These are phyloP conservation scores for Cotoneaster glaucophyllus DNA, from an alignment of 306 rosid genomes.

Conservation along the genomic window DNA sequence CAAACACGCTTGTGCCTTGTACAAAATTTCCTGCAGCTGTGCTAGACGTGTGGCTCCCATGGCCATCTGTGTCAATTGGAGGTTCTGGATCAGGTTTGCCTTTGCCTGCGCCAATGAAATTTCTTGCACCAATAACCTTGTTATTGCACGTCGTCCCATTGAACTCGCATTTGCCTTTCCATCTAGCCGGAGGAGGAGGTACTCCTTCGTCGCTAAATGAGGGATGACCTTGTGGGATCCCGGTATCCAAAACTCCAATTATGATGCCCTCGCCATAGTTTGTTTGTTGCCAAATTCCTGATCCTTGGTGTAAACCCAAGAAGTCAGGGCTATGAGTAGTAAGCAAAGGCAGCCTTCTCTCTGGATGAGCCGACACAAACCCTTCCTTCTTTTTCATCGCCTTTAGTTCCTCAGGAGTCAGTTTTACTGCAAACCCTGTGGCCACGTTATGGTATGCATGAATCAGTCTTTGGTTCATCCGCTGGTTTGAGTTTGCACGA, in stretches of 20 bases:
- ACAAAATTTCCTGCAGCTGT: slow-evolving; percentile 57
- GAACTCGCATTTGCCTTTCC: slow-evolving; percentile 65
- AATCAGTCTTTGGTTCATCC: slow-evolving; percentile 11
- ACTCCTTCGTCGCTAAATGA: slow-evolving; percentile 54
- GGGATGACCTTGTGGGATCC: slow-evolving; percentile 50
- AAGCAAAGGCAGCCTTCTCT: slow-evolving; percentile 32
- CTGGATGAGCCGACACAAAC: slow-evolving; percentile 40
- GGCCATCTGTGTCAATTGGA: slow-evolving; percentile 44
- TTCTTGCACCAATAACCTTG: slow-evolving; percentile 58
- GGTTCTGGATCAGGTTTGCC: neutral
- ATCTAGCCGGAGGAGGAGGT: slow-evolving; percentile 54
- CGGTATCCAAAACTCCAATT: slow-evolving; percentile 57
- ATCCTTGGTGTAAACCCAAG: slow-evolving; percentile 41
- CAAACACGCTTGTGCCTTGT: slow-evolving; percentile 29
- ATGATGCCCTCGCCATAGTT: slow-evolving; percentile 59
- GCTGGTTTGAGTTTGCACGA: slow-evolving; percentile 8
- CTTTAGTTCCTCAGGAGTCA: slow-evolving; percentile 38
- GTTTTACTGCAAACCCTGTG: slow-evolving; percentile 60
- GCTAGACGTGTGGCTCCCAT: slow-evolving; percentile 60
- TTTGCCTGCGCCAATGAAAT: slow-evolving; percentile 7
- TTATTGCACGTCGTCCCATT: slow-evolving; percentile 46
- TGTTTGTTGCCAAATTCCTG: slow-evolving; percentile 50
- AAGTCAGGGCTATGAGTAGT: slow-evolving; percentile 55
- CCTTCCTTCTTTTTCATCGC: slow-evolving; percentile 39
- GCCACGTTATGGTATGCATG: slow-evolving; percentile 42